These are phyloP conservation scores for Trichosphaerium sp. DNA, from an alignment of 78 protist species.

Conservation along the genomic window DNA sequence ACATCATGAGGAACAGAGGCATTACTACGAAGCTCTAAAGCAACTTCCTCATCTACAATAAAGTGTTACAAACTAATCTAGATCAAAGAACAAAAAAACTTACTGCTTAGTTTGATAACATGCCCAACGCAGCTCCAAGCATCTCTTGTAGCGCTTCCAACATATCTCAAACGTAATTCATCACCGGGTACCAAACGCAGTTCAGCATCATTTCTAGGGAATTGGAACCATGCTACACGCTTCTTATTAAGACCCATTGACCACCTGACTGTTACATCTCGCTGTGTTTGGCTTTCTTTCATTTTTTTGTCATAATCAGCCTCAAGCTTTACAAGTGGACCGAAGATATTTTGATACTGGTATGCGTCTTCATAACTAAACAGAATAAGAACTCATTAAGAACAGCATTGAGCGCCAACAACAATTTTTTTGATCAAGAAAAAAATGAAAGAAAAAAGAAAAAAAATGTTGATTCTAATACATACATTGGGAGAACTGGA, in stretches of 20 bases:
- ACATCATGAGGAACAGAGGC: slow-evolving; percentile 21
- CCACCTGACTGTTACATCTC: slow-evolving; percentile 74
- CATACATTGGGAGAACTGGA: slow-evolving; percentile 5
- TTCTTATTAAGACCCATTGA: slow-evolving; percentile 68
- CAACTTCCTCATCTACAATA: slow-evolving; percentile 50
- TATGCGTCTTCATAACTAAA: slow-evolving; percentile 79
- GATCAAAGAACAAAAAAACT: not conserved
- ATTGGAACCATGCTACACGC: slow-evolving; percentile 66
- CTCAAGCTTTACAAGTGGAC: slow-evolving; percentile 85
- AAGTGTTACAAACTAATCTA: slow-evolving; percentile 2
- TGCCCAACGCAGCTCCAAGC: slow-evolving; percentile 67
- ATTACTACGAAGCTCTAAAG: slow-evolving; percentile 58
- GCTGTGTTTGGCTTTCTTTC: slow-evolving; percentile 65
- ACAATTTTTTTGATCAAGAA: not conserved
- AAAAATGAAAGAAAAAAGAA: not conserved
- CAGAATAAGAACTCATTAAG: not conserved
- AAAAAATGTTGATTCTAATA: not conserved
- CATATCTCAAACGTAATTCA: slow-evolving; percentile 54
- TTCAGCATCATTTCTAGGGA: slow-evolving; percentile 56
- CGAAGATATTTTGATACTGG: slow-evolving; percentile 77
- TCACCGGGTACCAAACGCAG: slow-evolving; percentile 70
- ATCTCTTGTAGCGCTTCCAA: not conserved
- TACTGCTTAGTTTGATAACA: slow-evolving; percentile 21
- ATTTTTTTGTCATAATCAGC: slow-evolving; percentile 70
- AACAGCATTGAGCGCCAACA: not conserved